A percentile compares a stretch with the other conserved stretches of the same genome.
phyloP scores from a whole-genome alignment of 306 rosid genomes.

The Luffa aegyptiaca region DNA sequence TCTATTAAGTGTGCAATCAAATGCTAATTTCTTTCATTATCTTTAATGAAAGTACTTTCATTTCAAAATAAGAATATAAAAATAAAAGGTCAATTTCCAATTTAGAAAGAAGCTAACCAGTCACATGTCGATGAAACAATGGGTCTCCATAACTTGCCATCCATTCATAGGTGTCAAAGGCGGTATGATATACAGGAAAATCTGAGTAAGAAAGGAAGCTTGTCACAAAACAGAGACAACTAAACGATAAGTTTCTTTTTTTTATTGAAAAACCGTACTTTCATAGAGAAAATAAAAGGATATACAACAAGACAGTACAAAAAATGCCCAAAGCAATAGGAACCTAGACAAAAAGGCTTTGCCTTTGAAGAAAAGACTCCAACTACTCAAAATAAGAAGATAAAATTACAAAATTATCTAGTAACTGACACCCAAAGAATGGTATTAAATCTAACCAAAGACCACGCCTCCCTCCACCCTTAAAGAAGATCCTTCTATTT shows the following conservation, averaged over 20 bases:
- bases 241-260: not conserved
- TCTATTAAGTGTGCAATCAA: not conserved
- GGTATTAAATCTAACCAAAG: not conserved
- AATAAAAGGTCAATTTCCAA: not conserved
- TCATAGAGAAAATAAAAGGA: not conserved
- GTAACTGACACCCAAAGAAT: not conserved
- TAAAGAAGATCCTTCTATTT: not conserved
- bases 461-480: not conserved
- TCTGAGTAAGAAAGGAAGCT: conserved; percentile 27
- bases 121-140: conserved; percentile 72
- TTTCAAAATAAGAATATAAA: not conserved
- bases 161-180: conserved; percentile 85
- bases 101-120: conserved; percentile 39
- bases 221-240: conserved; percentile 6
- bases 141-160: conserved; percentile 86
- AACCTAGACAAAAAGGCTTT: not conserved
- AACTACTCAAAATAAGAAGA: not conserved
- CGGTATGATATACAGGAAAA: conserved; percentile 93
- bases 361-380: not conserved
- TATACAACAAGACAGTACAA: not conserved
- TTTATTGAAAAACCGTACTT: not conserved
- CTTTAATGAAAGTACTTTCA: not conserved
- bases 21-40: not conserved
- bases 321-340: not conserved
- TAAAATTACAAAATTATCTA: not conserved